Conservation (phyloP, 768 basidiomycete species). For the Mycena rebaudengoi region DNA sequence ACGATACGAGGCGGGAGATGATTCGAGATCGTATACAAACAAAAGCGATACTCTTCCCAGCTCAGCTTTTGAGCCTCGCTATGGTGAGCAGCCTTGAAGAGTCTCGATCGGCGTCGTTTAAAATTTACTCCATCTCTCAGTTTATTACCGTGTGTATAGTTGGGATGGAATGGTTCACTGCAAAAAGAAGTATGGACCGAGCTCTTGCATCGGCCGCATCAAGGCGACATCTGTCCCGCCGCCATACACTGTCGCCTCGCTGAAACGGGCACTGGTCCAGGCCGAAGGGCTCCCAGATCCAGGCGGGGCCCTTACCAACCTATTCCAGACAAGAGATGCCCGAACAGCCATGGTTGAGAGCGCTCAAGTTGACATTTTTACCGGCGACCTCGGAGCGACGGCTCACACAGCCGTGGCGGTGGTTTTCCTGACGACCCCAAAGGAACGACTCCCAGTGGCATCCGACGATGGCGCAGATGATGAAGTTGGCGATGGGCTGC, state of each 20-base stretch:
- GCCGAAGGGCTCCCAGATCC: not conserved
- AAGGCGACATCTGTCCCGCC: conserved; percentile 6
- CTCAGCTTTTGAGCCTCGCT: too few species aligned
- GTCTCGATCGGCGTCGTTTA: too few species aligned
- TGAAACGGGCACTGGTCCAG: conserved; percentile 5
- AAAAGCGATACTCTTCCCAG: too few species aligned
- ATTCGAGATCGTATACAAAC: too few species aligned
- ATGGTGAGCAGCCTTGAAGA: too few species aligned
- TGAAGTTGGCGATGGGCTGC: not conserved
- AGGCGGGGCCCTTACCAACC: not conserved
- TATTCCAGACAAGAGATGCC: not conserved
- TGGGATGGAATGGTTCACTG: too few species aligned
- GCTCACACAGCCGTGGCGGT: not conserved
- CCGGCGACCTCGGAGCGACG: not conserved
- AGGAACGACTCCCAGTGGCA: not conserved
- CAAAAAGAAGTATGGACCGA: too few species aligned
- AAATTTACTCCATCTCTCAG: too few species aligned
- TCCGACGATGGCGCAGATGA: not conserved
- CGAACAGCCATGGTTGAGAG: not conserved
- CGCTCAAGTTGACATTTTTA: not conserved
- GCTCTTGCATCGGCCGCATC: conserved; percentile 5
- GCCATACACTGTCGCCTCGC: not conserved
- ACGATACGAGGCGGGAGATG: too few species aligned
- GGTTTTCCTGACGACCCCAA: not conserved
- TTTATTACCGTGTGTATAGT: too few species aligned